These are phyloP conservation scores for Diaporthe vexans DNA, from an alignment of 2,329 filamentous ascomycete species.

Conservation along the genomic window DNA sequence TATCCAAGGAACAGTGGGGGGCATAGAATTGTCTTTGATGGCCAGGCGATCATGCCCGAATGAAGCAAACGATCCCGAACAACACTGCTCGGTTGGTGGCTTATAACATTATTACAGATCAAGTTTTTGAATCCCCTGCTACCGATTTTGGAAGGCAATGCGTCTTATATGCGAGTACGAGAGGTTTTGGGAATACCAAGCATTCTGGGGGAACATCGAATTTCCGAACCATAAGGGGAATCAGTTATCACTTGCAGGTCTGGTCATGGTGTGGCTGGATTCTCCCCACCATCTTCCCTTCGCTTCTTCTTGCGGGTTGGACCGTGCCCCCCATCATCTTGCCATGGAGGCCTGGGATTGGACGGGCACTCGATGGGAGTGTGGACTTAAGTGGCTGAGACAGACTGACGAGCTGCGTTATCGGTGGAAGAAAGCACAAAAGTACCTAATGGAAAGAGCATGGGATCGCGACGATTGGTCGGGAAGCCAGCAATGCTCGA, in stretches of 20 bases:
- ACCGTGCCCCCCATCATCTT: background rate
- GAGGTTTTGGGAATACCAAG: background rate
- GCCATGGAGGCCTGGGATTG: background rate
- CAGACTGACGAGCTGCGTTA: background rate
- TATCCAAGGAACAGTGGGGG: background rate
- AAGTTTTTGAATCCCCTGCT: background rate
- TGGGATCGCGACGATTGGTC: background rate
- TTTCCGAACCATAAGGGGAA: background rate
- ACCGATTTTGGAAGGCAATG: background rate
- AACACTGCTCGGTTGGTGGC: background rate
- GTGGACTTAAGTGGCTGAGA: slow-evolving; percentile 12
- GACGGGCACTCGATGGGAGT: background rate
- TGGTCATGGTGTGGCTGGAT: background rate
- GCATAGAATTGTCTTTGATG: slow-evolving; percentile 4
- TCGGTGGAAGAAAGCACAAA: slow-evolving; percentile 8
- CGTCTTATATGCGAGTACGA: background rate
- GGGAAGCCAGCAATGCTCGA: background rate
- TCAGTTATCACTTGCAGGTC: slow-evolving; percentile 12
- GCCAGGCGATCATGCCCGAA: background rate
- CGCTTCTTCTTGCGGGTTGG: slow-evolving; percentile 9
- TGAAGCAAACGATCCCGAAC: background rate
- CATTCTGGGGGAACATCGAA: background rate
- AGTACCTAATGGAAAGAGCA: background rate
- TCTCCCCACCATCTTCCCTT: slow-evolving; percentile 9
- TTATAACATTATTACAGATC: background rate